These are phyloP conservation scores for Spathaspora sp. DNA, from an alignment of 1,139 yeast genomes.

Conservation along the genomic window DNA sequence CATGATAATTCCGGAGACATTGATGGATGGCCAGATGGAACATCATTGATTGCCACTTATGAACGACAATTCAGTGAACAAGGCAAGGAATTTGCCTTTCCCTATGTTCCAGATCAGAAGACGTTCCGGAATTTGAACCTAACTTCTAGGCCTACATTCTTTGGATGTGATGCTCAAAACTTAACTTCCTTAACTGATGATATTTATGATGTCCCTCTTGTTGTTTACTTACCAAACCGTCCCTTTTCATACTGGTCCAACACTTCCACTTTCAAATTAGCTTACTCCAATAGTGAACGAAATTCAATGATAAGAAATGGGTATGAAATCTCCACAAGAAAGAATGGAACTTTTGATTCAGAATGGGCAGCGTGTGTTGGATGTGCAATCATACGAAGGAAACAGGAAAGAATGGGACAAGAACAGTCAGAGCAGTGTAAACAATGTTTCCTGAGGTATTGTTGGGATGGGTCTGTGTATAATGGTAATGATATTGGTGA, in stretches of 20 bases:
- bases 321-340: conserved; percentile 30
- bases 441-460: conserved; percentile 35
- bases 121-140: conserved; percentile 35
- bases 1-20: conserved; percentile 32
- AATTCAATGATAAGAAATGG: conserved; percentile 41
- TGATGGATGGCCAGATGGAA: conserved; percentile 35
- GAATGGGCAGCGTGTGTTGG: conserved; percentile 47
- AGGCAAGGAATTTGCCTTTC: conserved; percentile 30
- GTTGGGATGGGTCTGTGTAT: conserved; percentile 36
- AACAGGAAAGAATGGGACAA: conserved; percentile 38
- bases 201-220: conserved; percentile 36
- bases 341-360: conserved; percentile 33
- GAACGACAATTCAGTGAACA: conserved; percentile 32
- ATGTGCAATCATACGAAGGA: conserved; percentile 42
- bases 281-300: conserved; percentile 34
- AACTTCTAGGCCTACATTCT: conserved; percentile 44
- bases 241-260: conserved; percentile 40
- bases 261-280: conserved; percentile 35
- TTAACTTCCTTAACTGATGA: conserved; percentile 35
- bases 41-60: conserved; percentile 33
- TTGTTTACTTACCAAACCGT: conserved; percentile 41
- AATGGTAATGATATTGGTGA: not conserved
- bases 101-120: conserved; percentile 36
- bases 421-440: conserved; percentile 39
- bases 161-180: conserved; percentile 44